phyloP scores from a whole-genome alignment of 164 flowering plant species.

The Euptelea pleiosperma region DNA sequence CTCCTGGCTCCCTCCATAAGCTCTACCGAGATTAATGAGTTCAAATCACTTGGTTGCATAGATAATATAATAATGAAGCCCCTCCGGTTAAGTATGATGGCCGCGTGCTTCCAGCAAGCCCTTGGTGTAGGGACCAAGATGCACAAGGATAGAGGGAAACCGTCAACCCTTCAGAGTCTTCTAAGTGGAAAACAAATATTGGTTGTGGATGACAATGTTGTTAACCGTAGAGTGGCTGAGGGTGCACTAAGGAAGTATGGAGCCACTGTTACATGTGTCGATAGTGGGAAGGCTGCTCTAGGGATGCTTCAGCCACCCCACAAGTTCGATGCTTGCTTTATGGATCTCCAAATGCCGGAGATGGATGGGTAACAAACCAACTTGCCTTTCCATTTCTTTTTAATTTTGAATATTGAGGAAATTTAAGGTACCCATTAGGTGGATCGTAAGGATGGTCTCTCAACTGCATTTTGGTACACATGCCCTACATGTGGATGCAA shows the following conservation, averaged over 20 bases:
- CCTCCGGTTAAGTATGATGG: slow-evolving; percentile 55
- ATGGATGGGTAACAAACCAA: slow-evolving; percentile 69
- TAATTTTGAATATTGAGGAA: no score
- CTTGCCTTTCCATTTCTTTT: background rate
- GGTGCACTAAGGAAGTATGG: slow-evolving; percentile 81
- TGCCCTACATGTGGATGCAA: no score
- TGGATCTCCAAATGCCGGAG: slow-evolving; percentile 99
- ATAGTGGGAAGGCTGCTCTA: slow-evolving; percentile 70
- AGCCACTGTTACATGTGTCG: slow-evolving; percentile 74
- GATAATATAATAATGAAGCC: slow-evolving; percentile 70
- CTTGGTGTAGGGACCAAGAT: slow-evolving; percentile 44
- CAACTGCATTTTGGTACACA: no score
- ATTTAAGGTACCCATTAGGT: no score
- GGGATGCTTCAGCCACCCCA: slow-evolving; percentile 78
- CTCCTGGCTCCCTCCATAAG: slow-evolving; percentile 47
- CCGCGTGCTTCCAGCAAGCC: slow-evolving; percentile 51
- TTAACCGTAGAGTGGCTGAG: slow-evolving; percentile 85
- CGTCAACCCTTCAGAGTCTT: slow-evolving; percentile 43
- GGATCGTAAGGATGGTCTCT: no score
- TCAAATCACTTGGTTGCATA: slow-evolving; percentile 47
- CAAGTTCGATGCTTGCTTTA: slow-evolving; percentile 81
- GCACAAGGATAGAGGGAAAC: slow-evolving; percentile 30
- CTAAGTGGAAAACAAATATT: slow-evolving; percentile 63
- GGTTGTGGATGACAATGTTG: slow-evolving; percentile 89
- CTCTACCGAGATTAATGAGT: slow-evolving; percentile 34